Evolutionary conservation across 768 basidiomycete species (phyloP), one percentile per base, ranked within the genome.

Genomic region (Calvatia gigantea): DNA sequence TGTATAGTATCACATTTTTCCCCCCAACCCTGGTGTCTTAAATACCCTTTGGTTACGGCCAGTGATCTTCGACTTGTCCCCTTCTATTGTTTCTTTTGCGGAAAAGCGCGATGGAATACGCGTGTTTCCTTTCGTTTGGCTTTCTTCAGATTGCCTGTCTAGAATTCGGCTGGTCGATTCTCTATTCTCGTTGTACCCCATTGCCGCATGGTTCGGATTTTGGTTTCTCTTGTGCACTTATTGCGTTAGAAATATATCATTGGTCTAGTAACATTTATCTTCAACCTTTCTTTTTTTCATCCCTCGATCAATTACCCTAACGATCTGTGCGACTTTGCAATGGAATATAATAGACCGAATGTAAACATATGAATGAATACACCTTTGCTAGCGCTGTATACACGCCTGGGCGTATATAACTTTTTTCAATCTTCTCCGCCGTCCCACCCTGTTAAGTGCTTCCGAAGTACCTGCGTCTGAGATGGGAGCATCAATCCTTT

Each of bases 1-100:
- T 72, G 71, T 73, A 69, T 48, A 55, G 17, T 49, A 58, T 57
- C 54, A 63, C 39, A 46, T 49, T 54, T 35, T 17, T 31, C 47
- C 21, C 37, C 38, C 51, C n/a, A 35, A 32, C 54, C 27, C 45
- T 55, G 23, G 25, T 44, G 44, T 41, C 51, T 54, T 29, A 28
- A 50, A 27, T 12, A 29, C 44, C 51, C 32, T 46, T 42, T 43
- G 52, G 44, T 32, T 42, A 28, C n/a, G n/a, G n/a, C n/a, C n/a
- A n/a, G n/a, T n/a, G n/a, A n/a, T 21, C 41, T 29, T 41, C 53
- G 21, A 38, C 44, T 33, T 39, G 27, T 37, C 15, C 32, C 28
- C 29, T 54, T 43, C 9, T 28, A 38, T 29, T 37, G 21, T 51
- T 58, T 57, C 45, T 54, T 45, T 25, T n/a, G n/a, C n/a, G n/a